These are phyloP conservation scores for Dicorynia guianensis DNA, from an alignment of 306 rosid species.

Conservation along the genomic window DNA sequence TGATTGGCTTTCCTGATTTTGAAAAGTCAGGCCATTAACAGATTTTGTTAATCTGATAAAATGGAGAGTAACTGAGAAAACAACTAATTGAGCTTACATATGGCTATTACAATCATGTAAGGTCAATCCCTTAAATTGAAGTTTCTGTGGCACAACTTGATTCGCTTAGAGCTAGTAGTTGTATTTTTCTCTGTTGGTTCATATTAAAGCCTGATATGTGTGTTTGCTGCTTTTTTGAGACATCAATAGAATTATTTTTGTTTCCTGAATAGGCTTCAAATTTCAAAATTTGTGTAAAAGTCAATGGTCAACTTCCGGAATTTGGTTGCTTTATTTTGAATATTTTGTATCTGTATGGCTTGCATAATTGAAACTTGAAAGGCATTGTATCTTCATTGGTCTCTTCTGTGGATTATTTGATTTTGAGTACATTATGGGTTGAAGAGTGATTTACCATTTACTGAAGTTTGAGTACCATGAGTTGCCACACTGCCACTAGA, in stretches of 20 bases:
- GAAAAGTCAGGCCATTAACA: not conserved
- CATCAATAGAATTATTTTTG: not conserved
- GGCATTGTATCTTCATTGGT: not conserved
- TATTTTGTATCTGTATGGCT: conserved; percentile 9
- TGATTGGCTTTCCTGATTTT: not conserved
- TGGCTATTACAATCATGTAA: not conserved
- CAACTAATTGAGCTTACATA: not conserved
- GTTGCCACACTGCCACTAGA: not conserved
- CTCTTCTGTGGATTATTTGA: not conserved
- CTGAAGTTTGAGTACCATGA: not conserved
- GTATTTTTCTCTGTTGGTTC: not conserved
- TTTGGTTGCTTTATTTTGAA: not conserved
- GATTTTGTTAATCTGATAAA: not conserved
- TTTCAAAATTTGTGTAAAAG: conserved; percentile 1
- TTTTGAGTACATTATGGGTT: not conserved
- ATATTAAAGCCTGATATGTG: not conserved
- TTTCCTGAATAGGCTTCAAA: not conserved
- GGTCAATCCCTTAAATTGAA: not conserved
- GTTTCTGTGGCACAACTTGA: not conserved
- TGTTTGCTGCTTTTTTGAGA: not conserved
- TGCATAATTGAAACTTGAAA: conserved; percentile 11
- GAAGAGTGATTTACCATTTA: not conserved
- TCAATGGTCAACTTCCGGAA: not conserved
- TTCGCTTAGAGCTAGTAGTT: not conserved
- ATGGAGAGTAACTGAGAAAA: not conserved